These are phyloP conservation scores for Dictyostelium capitatum DNA, from an alignment of 78 protist genomes.

Conservation along the genomic window DNA sequence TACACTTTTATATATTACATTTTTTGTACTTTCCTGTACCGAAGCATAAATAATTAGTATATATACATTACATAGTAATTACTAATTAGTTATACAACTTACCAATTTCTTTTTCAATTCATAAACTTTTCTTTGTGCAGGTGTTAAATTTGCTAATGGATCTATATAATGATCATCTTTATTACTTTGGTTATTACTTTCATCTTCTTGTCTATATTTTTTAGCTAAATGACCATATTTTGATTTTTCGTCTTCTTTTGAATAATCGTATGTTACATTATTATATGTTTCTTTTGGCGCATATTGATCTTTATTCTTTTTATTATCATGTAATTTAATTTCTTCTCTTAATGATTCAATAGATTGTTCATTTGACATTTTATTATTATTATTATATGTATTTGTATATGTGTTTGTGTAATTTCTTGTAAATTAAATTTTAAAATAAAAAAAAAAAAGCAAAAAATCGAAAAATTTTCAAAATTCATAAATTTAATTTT, in stretches of 20 bases:
- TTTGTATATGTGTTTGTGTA: neutral
- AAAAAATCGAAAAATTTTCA: no score
- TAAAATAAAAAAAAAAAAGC: no score
- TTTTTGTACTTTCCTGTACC: slow-evolving; percentile 47
- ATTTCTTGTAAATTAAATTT: no score
- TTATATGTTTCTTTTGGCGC: slow-evolving; percentile 35
- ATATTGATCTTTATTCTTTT: slow-evolving; percentile 7
- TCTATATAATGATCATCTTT: neutral
- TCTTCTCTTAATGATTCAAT: slow-evolving; percentile 70
- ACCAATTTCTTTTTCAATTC: slow-evolving; percentile 66
- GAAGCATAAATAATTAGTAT: neutral
- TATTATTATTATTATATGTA: neutral
- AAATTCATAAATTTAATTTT: no score
- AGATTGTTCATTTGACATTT: slow-evolving; percentile 27
- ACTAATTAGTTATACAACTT: neutral
- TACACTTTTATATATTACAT: slow-evolving; percentile 50
- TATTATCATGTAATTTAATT: slow-evolving; percentile 15
- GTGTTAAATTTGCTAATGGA: slow-evolving; percentile 31
- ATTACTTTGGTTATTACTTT: slow-evolving; percentile 1
- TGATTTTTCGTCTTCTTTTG: slow-evolving; percentile 59
- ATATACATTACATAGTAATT: no score
- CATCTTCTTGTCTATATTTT: neutral
- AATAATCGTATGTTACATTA: slow-evolving; percentile 44
- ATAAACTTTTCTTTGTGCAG: slow-evolving; percentile 39
- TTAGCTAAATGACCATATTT: slow-evolving; percentile 10